These are phyloP conservation scores for Centrapalus pauciflorus DNA, from an alignment of 129 eudicot genomes.

Conservation along the genomic window DNA sequence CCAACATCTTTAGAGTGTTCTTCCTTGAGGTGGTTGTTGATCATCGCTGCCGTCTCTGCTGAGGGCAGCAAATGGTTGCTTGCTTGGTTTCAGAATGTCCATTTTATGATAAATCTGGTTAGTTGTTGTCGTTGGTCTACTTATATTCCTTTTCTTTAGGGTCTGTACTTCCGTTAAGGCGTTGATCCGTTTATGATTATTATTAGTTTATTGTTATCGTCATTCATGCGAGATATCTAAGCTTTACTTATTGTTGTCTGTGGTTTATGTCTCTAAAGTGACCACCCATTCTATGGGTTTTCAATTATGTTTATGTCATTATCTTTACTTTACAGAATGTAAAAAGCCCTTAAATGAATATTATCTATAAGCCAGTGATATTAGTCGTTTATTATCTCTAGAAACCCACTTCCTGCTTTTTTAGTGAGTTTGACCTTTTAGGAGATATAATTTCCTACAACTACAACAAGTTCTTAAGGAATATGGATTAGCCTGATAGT, in stretches of 20 bases:
- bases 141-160: background rate
- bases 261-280: background rate
- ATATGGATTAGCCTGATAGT: background rate
- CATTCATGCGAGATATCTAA: background rate
- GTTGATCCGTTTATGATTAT: background rate
- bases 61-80: background rate
- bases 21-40: background rate
- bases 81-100: constrained; percentile 8
- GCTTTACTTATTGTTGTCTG: constrained; percentile 2
- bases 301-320: constrained; percentile 5
- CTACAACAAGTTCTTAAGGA: background rate
- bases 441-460: background rate
- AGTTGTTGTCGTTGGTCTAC: constrained; percentile 5
- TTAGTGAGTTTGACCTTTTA: background rate
- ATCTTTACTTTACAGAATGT: constrained; percentile 14
- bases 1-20: background rate
- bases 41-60: background rate
- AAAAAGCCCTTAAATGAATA: constrained; percentile 5
- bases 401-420: background rate
- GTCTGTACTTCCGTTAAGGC: background rate
- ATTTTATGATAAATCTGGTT: constrained; percentile 3
- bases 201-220: background rate
- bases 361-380: constrained; percentile 11
- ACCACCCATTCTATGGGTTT: constrained; percentile 1
- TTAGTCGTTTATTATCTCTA: constrained; percentile 1